Conservation (phyloP, 2,329 filamentous ascomycete species). For the Ustulina deusta region DNA sequence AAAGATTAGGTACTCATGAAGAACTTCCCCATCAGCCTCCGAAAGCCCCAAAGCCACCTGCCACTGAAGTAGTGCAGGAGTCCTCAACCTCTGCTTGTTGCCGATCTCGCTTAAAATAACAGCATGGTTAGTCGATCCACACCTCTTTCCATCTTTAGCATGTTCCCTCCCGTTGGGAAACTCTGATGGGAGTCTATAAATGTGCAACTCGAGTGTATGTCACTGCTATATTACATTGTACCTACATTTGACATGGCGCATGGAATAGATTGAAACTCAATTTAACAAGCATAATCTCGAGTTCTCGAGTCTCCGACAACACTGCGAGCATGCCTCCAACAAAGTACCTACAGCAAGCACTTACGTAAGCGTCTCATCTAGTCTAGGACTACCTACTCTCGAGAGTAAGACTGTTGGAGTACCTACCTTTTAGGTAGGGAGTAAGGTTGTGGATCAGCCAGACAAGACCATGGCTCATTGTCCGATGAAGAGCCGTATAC, state of each 20-base stretch:
- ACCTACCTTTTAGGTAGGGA: not conserved
- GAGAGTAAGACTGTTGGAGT: constrained; percentile 8
- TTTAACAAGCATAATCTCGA: not conserved
- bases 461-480: not conserved
- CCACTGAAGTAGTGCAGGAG: not conserved
- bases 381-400: not conserved
- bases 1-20: constrained; percentile 11
- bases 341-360: not conserved
- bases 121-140: constrained; percentile 5
- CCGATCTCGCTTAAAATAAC: constrained; percentile 29
- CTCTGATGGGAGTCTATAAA: not conserved
- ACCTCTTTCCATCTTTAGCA: constrained; percentile 19
- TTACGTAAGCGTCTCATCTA: constrained; percentile 1
- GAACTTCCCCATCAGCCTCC: not conserved
- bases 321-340: not conserved
- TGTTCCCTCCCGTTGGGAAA: constrained; percentile 28
- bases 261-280: not conserved
- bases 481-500: not conserved
- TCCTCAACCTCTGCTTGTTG: not conserved
- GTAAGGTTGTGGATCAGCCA: not conserved
- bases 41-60: not conserved
- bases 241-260: not conserved
- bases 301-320: not conserved
- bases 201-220: not conserved
- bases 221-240: not conserved